Evolutionary conservation across 805 yeast genomes (phyloP).

Genomic region (Metschnikowia kunwiensis): DNA sequence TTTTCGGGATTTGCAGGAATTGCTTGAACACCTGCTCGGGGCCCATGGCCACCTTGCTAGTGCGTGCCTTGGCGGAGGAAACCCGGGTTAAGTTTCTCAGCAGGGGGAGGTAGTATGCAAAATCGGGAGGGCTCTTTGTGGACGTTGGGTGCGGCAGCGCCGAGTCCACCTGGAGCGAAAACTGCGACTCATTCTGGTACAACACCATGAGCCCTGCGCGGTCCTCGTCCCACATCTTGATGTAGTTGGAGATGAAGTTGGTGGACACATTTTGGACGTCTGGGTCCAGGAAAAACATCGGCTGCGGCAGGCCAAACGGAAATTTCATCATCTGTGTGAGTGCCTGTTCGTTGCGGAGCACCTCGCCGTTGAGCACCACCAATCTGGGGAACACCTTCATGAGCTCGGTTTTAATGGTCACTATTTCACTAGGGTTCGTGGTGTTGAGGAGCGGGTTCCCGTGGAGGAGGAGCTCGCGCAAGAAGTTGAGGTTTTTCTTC

Average conservation of each 20-base stretch:
- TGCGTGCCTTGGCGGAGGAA: constrained; percentile 51
- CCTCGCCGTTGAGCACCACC: constrained; percentile 70
- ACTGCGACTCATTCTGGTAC: constrained; percentile 81
- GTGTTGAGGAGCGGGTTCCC: constrained; percentile 71
- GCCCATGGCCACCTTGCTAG: constrained; percentile 63
- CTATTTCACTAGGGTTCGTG: constrained; percentile 25
- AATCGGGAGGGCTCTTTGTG: constrained; percentile 34
- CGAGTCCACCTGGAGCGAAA: constrained; percentile 75
- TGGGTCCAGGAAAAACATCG: constrained; percentile 78
- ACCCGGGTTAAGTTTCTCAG: constrained; percentile 77
- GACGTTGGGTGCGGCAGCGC: constrained; percentile 52
- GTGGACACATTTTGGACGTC: constrained; percentile 69
- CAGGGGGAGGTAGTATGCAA: constrained; percentile 65
- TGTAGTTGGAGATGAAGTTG: constrained; percentile 72
- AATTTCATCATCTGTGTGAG: constrained; percentile 49
- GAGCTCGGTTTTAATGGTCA: constrained; percentile 56
- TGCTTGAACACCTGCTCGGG: constrained; percentile 57
- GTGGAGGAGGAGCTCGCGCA: constrained; percentile 73
- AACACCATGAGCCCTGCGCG: constrained; percentile 65
- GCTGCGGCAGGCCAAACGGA: constrained; percentile 52
- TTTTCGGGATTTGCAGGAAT: constrained; percentile 70
- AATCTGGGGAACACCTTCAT: constrained; percentile 76
- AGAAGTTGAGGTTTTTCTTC: constrained; percentile 66
- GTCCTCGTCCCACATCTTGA: constrained; percentile 78
- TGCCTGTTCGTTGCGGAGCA: constrained; percentile 70